Conservation (phyloP, 768 basidiomycete genomes). For the Tylopilus plumbeoviolaceoides region DNA sequence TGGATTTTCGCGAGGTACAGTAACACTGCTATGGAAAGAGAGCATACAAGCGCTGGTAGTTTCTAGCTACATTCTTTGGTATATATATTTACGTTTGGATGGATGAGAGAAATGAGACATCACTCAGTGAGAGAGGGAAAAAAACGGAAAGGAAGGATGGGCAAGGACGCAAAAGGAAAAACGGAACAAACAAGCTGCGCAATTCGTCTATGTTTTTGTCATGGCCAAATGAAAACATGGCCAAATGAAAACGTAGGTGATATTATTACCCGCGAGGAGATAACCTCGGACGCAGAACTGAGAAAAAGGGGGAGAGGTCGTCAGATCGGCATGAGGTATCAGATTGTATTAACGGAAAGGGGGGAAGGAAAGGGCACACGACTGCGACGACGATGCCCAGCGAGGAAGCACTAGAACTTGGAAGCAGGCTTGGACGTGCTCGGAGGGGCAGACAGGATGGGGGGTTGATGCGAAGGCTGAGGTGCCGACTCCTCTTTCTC, state of each 20-base stretch:
- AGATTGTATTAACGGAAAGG: not conserved
- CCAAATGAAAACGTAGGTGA: not conserved
- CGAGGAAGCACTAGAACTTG: constrained; percentile 1
- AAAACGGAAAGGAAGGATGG: not conserved
- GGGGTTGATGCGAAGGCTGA: constrained; percentile 23
- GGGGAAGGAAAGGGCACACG: not conserved
- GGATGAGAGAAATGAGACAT: not conserved
- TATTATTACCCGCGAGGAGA: constrained; percentile 3
- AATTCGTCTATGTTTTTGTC: constrained; percentile 3
- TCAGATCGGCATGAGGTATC: constrained; percentile 1
- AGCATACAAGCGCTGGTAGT: not conserved
- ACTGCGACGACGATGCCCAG: not conserved
- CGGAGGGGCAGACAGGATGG: constrained; percentile 33
- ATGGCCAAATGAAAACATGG: constrained; percentile 1
- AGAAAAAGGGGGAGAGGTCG: not conserved
- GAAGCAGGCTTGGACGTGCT: constrained; percentile 13
- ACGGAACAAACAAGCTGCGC: not conserved
- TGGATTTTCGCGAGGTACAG: not conserved
- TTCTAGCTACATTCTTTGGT: not conserved
- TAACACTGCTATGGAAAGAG: not conserved
- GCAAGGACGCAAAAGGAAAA: not conserved
- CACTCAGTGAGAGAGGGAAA: not conserved
- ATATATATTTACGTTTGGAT: not conserved
- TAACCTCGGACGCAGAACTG: not conserved
- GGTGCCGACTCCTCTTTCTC: not conserved